These are phyloP conservation scores for Nematocida parisii DNA, from an alignment of 371 early-diverging fungal genomes.

Conservation along the genomic window DNA sequence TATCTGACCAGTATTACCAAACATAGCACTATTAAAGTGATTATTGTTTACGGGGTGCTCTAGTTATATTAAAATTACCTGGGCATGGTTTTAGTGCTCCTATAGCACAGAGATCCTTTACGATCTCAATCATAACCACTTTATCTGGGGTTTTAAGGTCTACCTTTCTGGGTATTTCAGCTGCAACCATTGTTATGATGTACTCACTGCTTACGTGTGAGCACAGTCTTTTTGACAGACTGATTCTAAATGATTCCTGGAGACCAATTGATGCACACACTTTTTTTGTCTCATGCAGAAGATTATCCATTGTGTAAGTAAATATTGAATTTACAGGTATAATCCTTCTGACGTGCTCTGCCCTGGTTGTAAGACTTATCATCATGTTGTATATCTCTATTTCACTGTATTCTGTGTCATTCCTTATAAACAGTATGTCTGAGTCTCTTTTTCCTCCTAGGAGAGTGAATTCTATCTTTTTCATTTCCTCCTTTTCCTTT, in stretches of 20 bases:
- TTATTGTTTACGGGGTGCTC: slow-evolving; percentile 6
- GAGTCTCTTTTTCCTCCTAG: slow-evolving; percentile 42
- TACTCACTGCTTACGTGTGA: slow-evolving; percentile 44
- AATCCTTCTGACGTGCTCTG: slow-evolving; percentile 38
- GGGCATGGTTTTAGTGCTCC: slow-evolving; percentile 44
- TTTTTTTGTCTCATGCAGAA: slow-evolving; percentile 11
- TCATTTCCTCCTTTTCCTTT: slow-evolving; percentile 24
- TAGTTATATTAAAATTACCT: slow-evolving; percentile 45
- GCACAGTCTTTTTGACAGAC: slow-evolving; percentile 42
- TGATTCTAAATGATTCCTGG: slow-evolving; percentile 31
- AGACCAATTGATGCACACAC: background rate
- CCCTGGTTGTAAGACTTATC: slow-evolving; percentile 9
- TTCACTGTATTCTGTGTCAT: slow-evolving; percentile 18
- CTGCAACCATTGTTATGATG: slow-evolving; percentile 39
- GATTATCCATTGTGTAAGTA: slow-evolving; percentile 16
- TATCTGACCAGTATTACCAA: too few relatives aligned
- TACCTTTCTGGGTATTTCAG: slow-evolving; percentile 30
- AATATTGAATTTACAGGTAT: slow-evolving; percentile 51
- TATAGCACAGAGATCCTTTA: slow-evolving; percentile 47
- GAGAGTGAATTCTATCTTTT: slow-evolving; percentile 20
- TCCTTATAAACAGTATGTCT: slow-evolving; percentile 42
- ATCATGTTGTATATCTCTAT: slow-evolving; percentile 52
- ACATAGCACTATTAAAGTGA: too few relatives aligned
- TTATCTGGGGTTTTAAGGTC: slow-evolving; percentile 40
- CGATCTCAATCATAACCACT: slow-evolving; percentile 38